Base-by-base conservation (phyloP, 1,284 basidiomycete genomes). In the Cystobasidium sp. region DNA sequence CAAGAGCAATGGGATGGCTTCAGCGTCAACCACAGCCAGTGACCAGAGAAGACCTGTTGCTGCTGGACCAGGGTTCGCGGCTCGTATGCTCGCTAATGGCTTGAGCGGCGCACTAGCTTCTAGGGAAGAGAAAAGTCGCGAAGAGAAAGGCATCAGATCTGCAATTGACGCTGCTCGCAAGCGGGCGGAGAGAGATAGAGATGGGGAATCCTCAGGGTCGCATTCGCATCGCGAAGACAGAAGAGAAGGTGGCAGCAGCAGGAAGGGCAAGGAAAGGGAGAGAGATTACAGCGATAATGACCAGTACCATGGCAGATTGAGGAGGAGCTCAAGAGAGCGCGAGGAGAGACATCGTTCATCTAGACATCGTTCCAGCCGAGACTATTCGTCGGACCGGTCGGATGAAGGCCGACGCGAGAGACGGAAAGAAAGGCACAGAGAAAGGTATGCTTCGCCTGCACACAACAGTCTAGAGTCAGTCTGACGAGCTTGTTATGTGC, bases 61-160 rank as follows among this genome's bases (percentile, higher is more conserved):
- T 20, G 9, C 12, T 18, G 59, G n/a, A 65, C 69, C 69, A 3
- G 69, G 69, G n/a, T 71, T 71, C 49, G 69, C 69, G 9, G 69
- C 69, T 62, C 59, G 69, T n/a, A 51, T 58, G 52, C 61, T 71
- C 5, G 69, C 69, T 9, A 71, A 62, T 18, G 69, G 69, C 31
- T 49, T 71, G 14, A 71, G 69, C 39, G 69, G 61, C 51, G 47
- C 44, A 20, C 9, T 39, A 44, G 59, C n/a, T 66, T 47, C 58
- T 49, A 53, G 64, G 58, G 64, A 43, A 64, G 39, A 56, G 37
- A 22, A 20, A 52, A 37, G 43, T 52, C 8, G 51, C 43, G 51
- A 64, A 43, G 61, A 63, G 8, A 56, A 67, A 43, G 66, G 68
- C 22, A 39, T 51, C 37, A 43, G 64, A 20, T 43, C 9, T 20